Conservation (phyloP, 1,139 yeast species). For the Debaryomyces sp. region DNA sequence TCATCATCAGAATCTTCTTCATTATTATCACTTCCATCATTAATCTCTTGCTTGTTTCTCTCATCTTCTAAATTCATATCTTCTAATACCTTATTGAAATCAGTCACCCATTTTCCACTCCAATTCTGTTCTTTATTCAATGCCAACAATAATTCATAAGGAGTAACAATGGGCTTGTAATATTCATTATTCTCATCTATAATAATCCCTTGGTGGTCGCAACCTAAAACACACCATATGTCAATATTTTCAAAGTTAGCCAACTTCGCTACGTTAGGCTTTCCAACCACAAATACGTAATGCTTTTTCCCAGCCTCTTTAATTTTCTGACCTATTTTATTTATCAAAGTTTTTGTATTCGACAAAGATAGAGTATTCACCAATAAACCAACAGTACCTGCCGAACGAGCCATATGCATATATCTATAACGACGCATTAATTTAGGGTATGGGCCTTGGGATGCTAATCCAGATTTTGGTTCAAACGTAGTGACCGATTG, state of each 20-base stretch:
- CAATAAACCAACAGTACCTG: conserved; percentile 88
- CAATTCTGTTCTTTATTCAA: conserved; percentile 73
- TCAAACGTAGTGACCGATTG: conserved; percentile 52
- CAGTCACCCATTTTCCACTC: conserved; percentile 94
- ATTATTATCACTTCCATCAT: conserved; percentile 16
- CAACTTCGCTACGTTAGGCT: conserved; percentile 95
- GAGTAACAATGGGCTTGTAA: conserved; percentile 90
- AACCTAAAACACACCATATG: conserved; percentile 91
- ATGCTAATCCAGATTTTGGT: conserved; percentile 29
- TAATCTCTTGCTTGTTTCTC: conserved; percentile 21
- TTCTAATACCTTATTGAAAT: conserved; percentile 58
- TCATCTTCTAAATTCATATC: conserved; percentile 30
- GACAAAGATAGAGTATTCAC: conserved; percentile 85
- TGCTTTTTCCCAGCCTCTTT: conserved; percentile 84
- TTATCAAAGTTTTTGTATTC: conserved; percentile 66
- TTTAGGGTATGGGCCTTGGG: conserved; percentile 70
- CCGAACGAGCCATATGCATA: conserved; percentile 87
- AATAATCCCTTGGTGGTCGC: conserved; percentile 92
- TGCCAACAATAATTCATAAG: conserved; percentile 86
- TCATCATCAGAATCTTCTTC: conserved; percentile 53
- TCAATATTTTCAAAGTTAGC: conserved; percentile 94
- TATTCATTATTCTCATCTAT: conserved; percentile 77
- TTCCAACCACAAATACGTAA: conserved; percentile 93
- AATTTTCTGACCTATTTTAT: conserved; percentile 61
- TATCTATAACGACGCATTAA: conserved; percentile 80